Conservation (phyloP, 768 basidiomycete species). For the Lentinula detonsa region DNA sequence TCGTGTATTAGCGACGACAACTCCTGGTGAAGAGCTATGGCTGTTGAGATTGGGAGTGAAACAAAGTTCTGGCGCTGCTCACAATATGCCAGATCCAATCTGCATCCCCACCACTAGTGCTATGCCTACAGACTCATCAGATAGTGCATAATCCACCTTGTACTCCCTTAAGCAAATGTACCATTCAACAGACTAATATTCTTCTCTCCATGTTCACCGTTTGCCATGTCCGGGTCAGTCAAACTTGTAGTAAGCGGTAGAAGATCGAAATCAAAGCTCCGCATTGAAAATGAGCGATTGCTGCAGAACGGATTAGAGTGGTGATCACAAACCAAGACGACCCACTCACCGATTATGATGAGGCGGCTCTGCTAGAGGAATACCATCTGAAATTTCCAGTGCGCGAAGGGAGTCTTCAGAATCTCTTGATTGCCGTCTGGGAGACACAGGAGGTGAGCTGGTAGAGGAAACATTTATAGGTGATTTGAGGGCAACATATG, state of each 20-base stretch:
- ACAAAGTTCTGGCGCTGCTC: slow-evolving; percentile 17
- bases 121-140: slow-evolving; percentile 46
- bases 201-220: slow-evolving; percentile 54
- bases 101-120: slow-evolving; percentile 81
- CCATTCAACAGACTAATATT: slow-evolving; percentile 75
- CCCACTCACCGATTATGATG: slow-evolving; percentile 28
- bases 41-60: not conserved
- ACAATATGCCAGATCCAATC: slow-evolving; percentile 96
- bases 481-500: slow-evolving; percentile 4
- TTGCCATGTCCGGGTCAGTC: slow-evolving; percentile 55
- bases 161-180: slow-evolving; percentile 22
- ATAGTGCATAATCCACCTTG: not conserved
- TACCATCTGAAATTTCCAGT: slow-evolving; percentile 64
- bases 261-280: slow-evolving; percentile 78
- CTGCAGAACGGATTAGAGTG: slow-evolving; percentile 14
- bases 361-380: slow-evolving; percentile 32
- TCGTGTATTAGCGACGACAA: slow-evolving; percentile 83
- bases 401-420: slow-evolving; percentile 75
- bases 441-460: slow-evolving; percentile 27
- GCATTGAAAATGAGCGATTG: slow-evolving; percentile 59
- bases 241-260: slow-evolving; percentile 74
- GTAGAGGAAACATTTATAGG: not conserved
- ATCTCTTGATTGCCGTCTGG: slow-evolving; percentile 37
- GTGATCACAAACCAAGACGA: not conserved
- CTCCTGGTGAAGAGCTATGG: slow-evolving; percentile 81